Evolutionary conservation across 108 stramenopile species (phyloP), one percentile per base, ranked within the genome.

Genomic region (Nannochloropsis gaditana): DNA sequence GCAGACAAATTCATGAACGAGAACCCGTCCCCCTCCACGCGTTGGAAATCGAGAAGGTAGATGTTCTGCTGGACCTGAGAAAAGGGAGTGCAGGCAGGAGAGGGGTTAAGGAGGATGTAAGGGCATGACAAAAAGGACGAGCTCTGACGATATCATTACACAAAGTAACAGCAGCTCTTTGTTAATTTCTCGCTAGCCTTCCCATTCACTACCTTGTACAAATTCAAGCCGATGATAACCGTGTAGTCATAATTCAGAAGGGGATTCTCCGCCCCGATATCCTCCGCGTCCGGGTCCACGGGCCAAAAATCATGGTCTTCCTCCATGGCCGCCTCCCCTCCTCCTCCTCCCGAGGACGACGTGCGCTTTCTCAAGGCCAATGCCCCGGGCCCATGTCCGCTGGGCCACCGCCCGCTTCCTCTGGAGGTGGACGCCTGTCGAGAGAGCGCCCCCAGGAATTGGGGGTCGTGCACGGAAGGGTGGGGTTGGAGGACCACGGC

Each of bases 21-120:
- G 90, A 99, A 99, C 44, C 94, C 93, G 91, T 97, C 97, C 43
- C 99, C 99, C 43, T 95, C 96, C 90, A 93, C 93, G 84, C 96
- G 94, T 91, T 97, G 97, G 84, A 99, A 97, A 87, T 99, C 99
- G 43, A 99, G 91, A 45, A 99, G 92, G 87, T 97, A 99, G 79
- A 99, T 98, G 87, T 93, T 95, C 84, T 95, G 95, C 92, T 99
- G 99, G 73, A 99, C 43, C 21, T 44, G 19, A 44, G n/a, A 44
- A 42, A 9, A 42, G 9, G 9, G 41, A 9, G n/a, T 9, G 42
- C 9, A 43, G 2, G 42, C n/a, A 41, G 5, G 59, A n/a, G n/a
- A n/a, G 59, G 59, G n/a, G 3, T 15, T 15, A 73, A n/a, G 59
- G 8, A 50, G 47, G 1, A 15, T 50, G 47, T 10, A 15, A 3